These are phyloP conservation scores for Samsoniella hepiali DNA, from an alignment of 2,329 filamentous ascomycete genomes.

Conservation along the genomic window DNA sequence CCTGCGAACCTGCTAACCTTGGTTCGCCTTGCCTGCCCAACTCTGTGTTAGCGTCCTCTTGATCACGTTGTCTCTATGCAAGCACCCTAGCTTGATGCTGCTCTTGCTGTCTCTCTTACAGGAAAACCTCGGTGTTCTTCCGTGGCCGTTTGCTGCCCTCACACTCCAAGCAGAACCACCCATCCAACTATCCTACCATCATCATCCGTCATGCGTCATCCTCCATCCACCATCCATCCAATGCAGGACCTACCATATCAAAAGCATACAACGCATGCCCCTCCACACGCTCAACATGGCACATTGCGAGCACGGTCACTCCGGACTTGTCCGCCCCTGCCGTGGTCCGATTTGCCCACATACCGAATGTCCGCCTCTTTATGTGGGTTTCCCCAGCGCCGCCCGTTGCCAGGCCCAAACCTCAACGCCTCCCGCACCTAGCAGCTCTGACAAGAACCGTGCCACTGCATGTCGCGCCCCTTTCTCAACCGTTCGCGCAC, in stretches of 20 bases:
- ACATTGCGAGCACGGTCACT: not conserved
- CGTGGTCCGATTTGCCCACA: conserved; percentile 14
- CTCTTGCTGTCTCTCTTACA: not conserved
- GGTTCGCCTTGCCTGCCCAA: not conserved
- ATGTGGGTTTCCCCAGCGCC: conserved; percentile 11
- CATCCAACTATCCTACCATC: not conserved
- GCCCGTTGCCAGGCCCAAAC: conserved; percentile 10
- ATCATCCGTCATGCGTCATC: not conserved
- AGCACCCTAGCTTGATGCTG: not conserved
- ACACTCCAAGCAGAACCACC: not conserved
- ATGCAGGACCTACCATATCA: too few relatives aligned
- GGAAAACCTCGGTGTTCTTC: conserved; percentile 14
- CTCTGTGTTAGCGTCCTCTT: conserved; percentile 5
- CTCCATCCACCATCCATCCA: too few relatives aligned
- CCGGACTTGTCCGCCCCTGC: conserved; percentile 3
- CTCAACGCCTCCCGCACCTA: conserved; percentile 14
- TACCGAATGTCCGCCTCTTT: conserved; percentile 8
- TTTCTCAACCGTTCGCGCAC: conserved; percentile 4
- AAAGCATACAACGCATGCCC: too few relatives aligned
- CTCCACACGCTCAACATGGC: too few relatives aligned
- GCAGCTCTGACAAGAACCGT: conserved; percentile 15
- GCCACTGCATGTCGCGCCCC: conserved; percentile 6
- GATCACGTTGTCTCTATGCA: conserved; percentile 1
- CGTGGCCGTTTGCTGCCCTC: not conserved
- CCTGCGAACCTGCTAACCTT: not conserved